Evolutionary conservation across 768 basidiomycete species (phyloP), one percentile per base, ranked within the genome.

Genomic region (Phanerodontia chrysosporium): DNA sequence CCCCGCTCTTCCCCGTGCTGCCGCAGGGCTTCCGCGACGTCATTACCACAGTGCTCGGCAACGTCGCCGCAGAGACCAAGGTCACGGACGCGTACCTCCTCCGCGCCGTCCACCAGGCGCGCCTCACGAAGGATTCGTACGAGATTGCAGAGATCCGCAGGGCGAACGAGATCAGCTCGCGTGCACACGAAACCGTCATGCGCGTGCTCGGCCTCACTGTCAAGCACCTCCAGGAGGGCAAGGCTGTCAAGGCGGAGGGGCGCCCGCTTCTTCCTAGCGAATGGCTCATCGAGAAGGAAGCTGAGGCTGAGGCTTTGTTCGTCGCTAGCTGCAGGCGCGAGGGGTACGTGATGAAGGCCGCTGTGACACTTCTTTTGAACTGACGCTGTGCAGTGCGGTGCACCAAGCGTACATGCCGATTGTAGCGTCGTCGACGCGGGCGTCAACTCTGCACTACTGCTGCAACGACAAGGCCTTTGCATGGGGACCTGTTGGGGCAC

Each of bases 391-490:
- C 52, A 95, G 94, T 18, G 79, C 94, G 1, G 80, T 85, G 12
- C 89, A 89, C 53, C 93, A 95, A 73, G 92, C 95, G 0, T 98
- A 98, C 72, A 79, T 91, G 7, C 95, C 96, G 1, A 97, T 97
- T 55, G 90, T 95, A 2, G 96, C 96, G 0, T 87, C 89, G 0
- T 89, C 93, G 0, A 84, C 83, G 2, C 82, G 92, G 21, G 94
- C 95, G 3, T 87, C 92, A 0, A 97, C 93, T 0, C 76, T 98
- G 3, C 95, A 98, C 68, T 98, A 98, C 72, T 94, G 94, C 66
- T 95, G 92, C 75, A 97, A 96, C 67, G 91, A 95, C 69, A 83
- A 82, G 58, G 87, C 85, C 48, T 92, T 93, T 67, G 86, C 89
- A 1, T 93, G 90, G 91, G 90, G 90, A 2, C 92, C 92, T 6